phyloP scores from a whole-genome alignment of 164 flowering plant species.

The Vitis riparia region DNA sequence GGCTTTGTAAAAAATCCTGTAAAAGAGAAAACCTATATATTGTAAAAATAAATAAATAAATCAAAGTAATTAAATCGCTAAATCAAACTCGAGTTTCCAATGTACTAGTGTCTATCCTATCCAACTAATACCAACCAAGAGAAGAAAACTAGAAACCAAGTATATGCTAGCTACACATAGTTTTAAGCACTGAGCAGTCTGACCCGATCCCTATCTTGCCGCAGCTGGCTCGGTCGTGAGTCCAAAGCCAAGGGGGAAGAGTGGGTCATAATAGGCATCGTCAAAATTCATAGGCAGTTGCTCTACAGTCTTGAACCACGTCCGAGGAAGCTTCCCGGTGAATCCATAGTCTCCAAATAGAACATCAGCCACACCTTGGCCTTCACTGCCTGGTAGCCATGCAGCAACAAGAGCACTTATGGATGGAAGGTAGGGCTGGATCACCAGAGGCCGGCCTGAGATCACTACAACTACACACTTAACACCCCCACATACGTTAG shows the following conservation, averaged over 20 bases:
- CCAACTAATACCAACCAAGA: too few relatives aligned
- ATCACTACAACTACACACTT: constrained; percentile 15
- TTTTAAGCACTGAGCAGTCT: too few relatives aligned
- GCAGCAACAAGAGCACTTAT: constrained; percentile 20
- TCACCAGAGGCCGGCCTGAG: constrained; percentile 14
- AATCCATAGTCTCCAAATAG: constrained; percentile 17
- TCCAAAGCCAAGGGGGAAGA: constrained; percentile 18
- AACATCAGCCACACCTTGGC: constrained; percentile 13
- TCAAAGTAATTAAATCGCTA: too few relatives aligned
- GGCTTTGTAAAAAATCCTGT: too few relatives aligned
- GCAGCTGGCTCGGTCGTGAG: not conserved
- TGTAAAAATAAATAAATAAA: too few relatives aligned
- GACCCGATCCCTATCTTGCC: too few relatives aligned
- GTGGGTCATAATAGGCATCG: constrained; percentile 13
- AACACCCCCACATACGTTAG: constrained; percentile 10
- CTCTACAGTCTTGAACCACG: constrained; percentile 11
- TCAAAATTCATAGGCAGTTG: constrained; percentile 19
- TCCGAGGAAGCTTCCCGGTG: constrained; percentile 8
- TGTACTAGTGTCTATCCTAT: too few relatives aligned
- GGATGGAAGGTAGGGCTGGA: constrained; percentile 1
- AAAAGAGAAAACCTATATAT: too few relatives aligned
- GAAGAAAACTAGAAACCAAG: too few relatives aligned
- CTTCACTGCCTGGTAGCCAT: constrained; percentile 20
- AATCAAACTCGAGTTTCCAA: too few relatives aligned
- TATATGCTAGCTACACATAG: too few relatives aligned